Base-by-base conservation (phyloP, 73 alveolate genomes). In the Tetrahymena thermophila region DNA sequence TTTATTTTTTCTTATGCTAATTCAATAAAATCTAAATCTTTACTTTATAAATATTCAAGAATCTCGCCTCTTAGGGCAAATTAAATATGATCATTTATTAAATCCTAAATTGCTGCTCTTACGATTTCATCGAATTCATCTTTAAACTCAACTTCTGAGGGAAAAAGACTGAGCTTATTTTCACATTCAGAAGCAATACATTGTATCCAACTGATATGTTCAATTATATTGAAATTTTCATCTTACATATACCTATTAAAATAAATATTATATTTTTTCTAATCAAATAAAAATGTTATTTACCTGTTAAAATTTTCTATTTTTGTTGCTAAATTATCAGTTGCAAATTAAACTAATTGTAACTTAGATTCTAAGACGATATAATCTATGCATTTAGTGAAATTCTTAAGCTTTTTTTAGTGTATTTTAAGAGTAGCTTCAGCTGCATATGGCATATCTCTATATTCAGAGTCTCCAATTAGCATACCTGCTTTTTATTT, bases 351-450 rank as follows among this genome's bases (percentile, higher is more conserved):
- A 94, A 95, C 94, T 42, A 95, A 58, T 43, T 85, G 35, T 14
- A 98, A 97, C 94, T 99, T 99, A 16, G 99, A 98, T 93, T 99
- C 99, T 93, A 98, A 96, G 19, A 98, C 96, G 85, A 98, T 94
- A 95, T 97, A 98, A 96, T 99, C 99, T 43, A 98, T 96, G 83
- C 98, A 97, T 95, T 99, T 97, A 17, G 98, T 98, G 96, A 98
- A 99, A 94, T 98, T 99, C 42, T 98, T 96, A 42, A 99, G 97
- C 94, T 99, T 98, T 94, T 97, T 99, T 94, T 98, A 99, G 94
- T 99, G 99, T 1, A 99, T 97, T 94, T 99, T 96, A 25, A 98
- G 97, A 10, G 99, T 99, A 8, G 99, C 99, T 84, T 99, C 99
- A 93, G 99, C 99, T 34, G 99, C 98, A 93, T 98, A 98, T 1